These are phyloP conservation scores for Bipolaris bicolor DNA, from an alignment of 2,329 filamentous ascomycete genomes.

Conservation along the genomic window DNA sequence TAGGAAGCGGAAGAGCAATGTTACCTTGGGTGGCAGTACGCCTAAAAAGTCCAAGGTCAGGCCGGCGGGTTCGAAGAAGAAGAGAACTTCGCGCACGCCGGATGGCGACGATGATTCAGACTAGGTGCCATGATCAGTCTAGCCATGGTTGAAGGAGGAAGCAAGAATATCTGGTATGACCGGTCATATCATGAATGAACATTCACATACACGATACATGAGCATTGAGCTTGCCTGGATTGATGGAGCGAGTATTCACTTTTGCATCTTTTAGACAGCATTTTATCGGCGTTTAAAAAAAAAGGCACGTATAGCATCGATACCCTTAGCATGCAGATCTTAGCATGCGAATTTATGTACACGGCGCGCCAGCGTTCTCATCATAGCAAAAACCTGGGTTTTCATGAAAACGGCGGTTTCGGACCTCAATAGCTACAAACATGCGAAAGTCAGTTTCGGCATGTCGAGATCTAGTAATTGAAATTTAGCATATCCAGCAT, in stretches of 20 bases:
- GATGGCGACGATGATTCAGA: slow-evolving; percentile 39
- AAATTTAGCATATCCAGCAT: neutral
- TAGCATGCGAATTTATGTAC: slow-evolving; percentile 9
- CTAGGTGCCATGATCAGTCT: slow-evolving; percentile 24
- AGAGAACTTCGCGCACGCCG: slow-evolving; percentile 40
- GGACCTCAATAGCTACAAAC: neutral
- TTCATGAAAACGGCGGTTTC: neutral
- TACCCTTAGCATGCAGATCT: slow-evolving; percentile 18
- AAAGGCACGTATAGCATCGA: slow-evolving; percentile 11
- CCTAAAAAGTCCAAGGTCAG: slow-evolving; percentile 45
- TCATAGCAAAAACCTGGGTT: neutral
- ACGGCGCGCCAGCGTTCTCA: slow-evolving; percentile 1
- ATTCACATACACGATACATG: neutral
- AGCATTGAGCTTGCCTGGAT: neutral
- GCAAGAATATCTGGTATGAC: neutral
- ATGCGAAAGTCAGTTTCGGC: neutral
- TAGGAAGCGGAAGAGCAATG: slow-evolving; percentile 54
- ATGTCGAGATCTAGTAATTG: neutral
- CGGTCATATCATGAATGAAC: neutral
- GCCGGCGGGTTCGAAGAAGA: slow-evolving; percentile 29
- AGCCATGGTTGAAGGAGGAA: neutral
- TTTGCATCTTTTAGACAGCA: slow-evolving; percentile 4
- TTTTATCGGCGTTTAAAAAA: slow-evolving; percentile 9
- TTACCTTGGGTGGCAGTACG: slow-evolving; percentile 32
- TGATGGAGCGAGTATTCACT: neutral